A percentile compares a stretch with the other conserved stretches of the same genome.
Conservation (phyloP, 495 filamentous ascomycete species). For the Hypomontagnella submonticulosa region DNA sequence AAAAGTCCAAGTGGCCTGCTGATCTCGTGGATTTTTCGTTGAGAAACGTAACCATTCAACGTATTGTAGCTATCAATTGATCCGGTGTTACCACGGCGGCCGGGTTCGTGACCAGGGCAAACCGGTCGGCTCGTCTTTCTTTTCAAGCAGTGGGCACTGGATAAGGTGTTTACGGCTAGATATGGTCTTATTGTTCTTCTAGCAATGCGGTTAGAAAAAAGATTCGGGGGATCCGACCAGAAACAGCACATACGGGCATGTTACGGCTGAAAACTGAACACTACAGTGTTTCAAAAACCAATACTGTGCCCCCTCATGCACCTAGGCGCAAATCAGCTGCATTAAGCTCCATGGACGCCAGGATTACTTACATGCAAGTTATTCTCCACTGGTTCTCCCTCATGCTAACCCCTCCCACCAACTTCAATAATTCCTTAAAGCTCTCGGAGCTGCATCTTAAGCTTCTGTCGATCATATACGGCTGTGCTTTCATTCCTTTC, state of each 20-base stretch:
- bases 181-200: background rate
- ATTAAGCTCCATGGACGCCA: too few relatives aligned
- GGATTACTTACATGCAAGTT: background rate
- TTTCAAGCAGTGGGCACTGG: background rate
- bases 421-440: slow-evolving; percentile 24
- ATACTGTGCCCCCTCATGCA: slow-evolving; percentile 7
- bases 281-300: slow-evolving; percentile 9
- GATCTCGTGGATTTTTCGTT: slow-evolving; percentile 37
- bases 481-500: slow-evolving; percentile 3
- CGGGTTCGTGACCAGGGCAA: slow-evolving; percentile 15
- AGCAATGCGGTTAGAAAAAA: slow-evolving; percentile 5
- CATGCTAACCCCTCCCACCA: slow-evolving; percentile 7
- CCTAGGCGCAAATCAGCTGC: too few relatives aligned
- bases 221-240: slow-evolving; percentile 5
- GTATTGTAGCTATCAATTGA: background rate
- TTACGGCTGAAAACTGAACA: slow-evolving; percentile 11
- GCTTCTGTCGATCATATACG: slow-evolving; percentile 16
- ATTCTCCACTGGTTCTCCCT: background rate
- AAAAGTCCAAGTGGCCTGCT: slow-evolving; percentile 38
- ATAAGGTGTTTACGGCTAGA: background rate
- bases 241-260: slow-evolving; percentile 1
- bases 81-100: slow-evolving; percentile 24
- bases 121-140: background rate
- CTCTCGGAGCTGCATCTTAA: slow-evolving; percentile 10
- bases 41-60: slow-evolving; percentile 17